phyloP scores from a whole-genome alignment of 306 rosid species.

The Ammopiptanthus mongolicus region DNA sequence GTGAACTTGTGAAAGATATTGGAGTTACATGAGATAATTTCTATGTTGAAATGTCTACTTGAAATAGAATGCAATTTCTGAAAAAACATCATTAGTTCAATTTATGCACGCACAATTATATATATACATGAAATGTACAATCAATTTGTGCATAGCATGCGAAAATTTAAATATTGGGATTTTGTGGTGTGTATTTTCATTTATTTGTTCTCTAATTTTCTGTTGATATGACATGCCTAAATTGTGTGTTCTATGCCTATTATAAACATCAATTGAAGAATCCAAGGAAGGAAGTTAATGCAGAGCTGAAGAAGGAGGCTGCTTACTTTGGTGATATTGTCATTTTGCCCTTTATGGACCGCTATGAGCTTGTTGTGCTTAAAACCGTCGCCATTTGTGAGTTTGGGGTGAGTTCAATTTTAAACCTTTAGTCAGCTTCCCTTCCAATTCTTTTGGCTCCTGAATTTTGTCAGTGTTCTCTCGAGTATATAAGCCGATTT shows the following conservation, averaged over 20 bases:
- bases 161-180: background rate
- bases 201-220: background rate
- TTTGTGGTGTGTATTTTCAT: background rate
- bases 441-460: background rate
- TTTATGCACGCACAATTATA: background rate
- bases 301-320: constrained; percentile 78
- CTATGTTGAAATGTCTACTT: background rate
- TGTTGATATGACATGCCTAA: constrained; percentile 15
- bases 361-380: constrained; percentile 85
- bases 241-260: background rate
- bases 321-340: constrained; percentile 84
- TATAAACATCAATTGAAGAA: constrained; percentile 43
- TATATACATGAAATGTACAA: background rate
- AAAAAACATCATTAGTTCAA: background rate
- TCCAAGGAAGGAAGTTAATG: constrained; percentile 92
- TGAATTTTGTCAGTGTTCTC: background rate
- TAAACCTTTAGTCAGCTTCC: background rate
- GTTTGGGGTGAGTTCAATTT: constrained; percentile 60
- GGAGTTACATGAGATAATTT: background rate
- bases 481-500: constrained; percentile 4
- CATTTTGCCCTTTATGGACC: constrained; percentile 92
- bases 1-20: background rate
- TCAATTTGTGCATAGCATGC: background rate
- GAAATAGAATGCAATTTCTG: background rate
- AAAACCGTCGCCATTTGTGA: constrained; percentile 91